These are phyloP conservation scores for Pyrenochaeta sp. DNA, from an alignment of 2,329 filamentous ascomycete species.

Conservation along the genomic window DNA sequence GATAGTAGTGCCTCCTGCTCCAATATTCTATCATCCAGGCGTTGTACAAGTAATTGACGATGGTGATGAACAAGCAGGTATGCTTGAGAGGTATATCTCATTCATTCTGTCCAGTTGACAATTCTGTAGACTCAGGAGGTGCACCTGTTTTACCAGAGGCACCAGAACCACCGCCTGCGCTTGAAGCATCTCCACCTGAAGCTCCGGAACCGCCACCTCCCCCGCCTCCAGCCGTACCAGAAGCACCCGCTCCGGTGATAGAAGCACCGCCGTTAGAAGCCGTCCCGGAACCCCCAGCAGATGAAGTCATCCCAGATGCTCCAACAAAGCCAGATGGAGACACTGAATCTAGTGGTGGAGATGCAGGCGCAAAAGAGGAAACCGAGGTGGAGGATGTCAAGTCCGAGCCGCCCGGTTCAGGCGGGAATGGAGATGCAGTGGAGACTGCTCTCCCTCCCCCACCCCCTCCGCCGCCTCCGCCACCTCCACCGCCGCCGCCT, in stretches of 20 bases:
- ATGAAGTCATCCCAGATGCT: constrained; percentile 6
- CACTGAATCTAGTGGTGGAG: constrained; percentile 10
- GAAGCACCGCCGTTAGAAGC: constrained; percentile 15
- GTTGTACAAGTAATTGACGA: constrained; percentile 30
- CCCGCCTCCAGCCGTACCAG: constrained; percentile 15
- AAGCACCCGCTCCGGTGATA: constrained; percentile 2
- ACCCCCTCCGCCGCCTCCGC: constrained; percentile 8
- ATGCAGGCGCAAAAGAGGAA: constrained; percentile 20
- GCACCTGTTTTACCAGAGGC: constrained; percentile 29
- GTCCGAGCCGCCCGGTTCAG: constrained; percentile 33
- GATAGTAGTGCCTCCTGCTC: constrained; percentile 29
- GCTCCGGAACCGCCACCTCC: constrained; percentile 10
- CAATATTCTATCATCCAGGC: constrained; percentile 35
- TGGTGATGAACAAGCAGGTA: constrained; percentile 27
- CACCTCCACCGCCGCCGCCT: constrained; percentile 13
- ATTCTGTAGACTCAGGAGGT: constrained; percentile 28
- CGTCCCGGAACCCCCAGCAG: constrained; percentile 8
- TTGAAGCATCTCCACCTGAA: constrained; percentile 19
- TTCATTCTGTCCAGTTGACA: constrained; percentile 24
- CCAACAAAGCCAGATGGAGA: constrained; percentile 6
- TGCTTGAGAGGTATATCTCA: constrained; percentile 8
- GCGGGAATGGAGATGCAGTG: constrained; percentile 6
- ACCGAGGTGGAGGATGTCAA: constrained; percentile 32
- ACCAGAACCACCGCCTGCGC: constrained; percentile 23
- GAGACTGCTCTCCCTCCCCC: constrained; percentile 10